Base-by-base conservation (phyloP, 2,329 filamentous ascomycete genomes). In the Sporothrix protearum region DNA sequence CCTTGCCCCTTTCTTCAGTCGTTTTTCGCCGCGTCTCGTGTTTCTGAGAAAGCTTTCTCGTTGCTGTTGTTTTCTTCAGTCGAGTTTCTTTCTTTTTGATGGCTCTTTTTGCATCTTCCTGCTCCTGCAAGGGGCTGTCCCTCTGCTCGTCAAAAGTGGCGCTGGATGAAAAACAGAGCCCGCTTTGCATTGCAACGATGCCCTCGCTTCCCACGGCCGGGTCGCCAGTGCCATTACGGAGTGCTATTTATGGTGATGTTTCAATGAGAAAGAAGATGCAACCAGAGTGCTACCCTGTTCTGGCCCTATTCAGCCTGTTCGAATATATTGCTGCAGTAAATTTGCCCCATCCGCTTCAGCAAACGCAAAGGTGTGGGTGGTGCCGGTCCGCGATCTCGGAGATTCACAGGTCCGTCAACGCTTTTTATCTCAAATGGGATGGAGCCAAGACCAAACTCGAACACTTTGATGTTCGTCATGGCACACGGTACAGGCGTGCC, bases 341-440 rank as follows among this genome's bases (percentile, higher is more conserved):
- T 22, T 33, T 2, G 10, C 59, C 57, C 69, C 57, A 28, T 59
- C 51, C n/a, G 36, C 53, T 69, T 42, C 51, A 22, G 25, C 68
- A 69, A 61, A 70, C 53, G 42, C 28, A 25, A n/a, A 28, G 36
- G 36, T 28, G 55, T 70, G 69, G 45, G n/a, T 63, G 68, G 19
- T 47, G 45, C 57, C 69, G 57, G 45, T 33, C 57, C 69, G 45
- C 22, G 57, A 61, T 55, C 57, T 70, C 69, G 69, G 69, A 64
- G 57, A 64, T 70, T 57, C 69, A 70, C 57, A 28, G 22, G 53
- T 70, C 57, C 69, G 57, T 45, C 6, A 16, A 10, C 69, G 12
- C 10, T 64, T 64, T 39, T 2, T 28, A 59, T 59, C 53, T 57
- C 51, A n/a, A 59, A 59, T 47, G 67, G 53, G 67, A 69, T 53